Conservation (phyloP, 2,329 filamentous ascomycete species). For the Monilinia fructigena region DNA sequence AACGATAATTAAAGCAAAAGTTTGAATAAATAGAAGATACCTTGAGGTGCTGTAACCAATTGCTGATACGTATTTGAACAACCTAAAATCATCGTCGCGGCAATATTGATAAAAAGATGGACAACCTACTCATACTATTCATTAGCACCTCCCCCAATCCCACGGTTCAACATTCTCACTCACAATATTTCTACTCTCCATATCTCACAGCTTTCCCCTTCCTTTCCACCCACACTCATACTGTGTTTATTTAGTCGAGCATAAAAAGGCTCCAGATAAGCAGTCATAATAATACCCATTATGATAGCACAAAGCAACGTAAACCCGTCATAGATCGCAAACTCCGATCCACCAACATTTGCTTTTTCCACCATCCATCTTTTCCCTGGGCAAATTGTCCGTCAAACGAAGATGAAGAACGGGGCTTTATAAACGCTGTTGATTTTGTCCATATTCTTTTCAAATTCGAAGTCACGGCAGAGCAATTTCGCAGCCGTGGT, state of each 20-base stretch:
- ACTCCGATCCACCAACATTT: constrained; percentile 32
- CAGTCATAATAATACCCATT: constrained; percentile 28
- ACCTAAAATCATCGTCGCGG: constrained; percentile 30
- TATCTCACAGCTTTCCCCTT: constrained; percentile 28
- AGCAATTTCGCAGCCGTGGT: neutral
- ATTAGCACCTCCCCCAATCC: neutral
- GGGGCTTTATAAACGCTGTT: constrained; percentile 3
- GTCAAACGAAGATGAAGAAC: constrained; percentile 24
- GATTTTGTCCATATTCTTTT: constrained; percentile 13
- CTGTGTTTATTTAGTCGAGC: constrained; percentile 23
- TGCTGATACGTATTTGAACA: constrained; percentile 34
- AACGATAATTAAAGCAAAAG: no score
- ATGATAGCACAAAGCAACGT: constrained; percentile 28
- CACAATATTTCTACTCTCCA: constrained; percentile 28
- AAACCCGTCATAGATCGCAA: constrained; percentile 30
- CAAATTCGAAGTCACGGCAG: constrained; percentile 1
- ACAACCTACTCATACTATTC: constrained; percentile 16
- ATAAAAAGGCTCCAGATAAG: constrained; percentile 26
- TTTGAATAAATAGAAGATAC: no score
- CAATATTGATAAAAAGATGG: constrained; percentile 32
- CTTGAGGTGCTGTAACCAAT: constrained; percentile 26
- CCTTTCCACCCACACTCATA: constrained; percentile 26
- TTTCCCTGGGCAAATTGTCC: constrained; percentile 31
- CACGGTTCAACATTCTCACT: neutral
- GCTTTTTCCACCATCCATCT: constrained; percentile 31